Percentiles rank a stretch among this genome's conserved stretches.
phyloP scores from a whole-genome alignment of 306 rosid species.

The Hylodesmum podocarpum region DNA sequence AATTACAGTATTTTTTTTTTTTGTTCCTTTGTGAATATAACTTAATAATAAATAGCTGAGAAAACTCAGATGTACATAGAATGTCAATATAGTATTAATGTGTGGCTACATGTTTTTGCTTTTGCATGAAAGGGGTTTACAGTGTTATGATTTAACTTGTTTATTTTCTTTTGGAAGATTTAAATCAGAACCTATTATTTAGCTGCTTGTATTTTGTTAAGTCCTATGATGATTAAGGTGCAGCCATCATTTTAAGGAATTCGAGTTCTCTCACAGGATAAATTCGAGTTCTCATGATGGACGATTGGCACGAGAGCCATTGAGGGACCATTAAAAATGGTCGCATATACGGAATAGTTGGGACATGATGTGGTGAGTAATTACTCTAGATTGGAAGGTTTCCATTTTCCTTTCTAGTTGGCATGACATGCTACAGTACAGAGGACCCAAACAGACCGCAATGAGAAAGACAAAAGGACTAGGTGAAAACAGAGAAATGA shows the following conservation, averaged over 20 bases:
- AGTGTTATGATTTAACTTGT: background rate
- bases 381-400: background rate
- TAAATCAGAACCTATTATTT: background rate
- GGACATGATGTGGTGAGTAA: background rate
- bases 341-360: no score
- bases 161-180: background rate
- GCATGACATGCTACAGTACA: background rate
- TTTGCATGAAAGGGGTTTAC: background rate
- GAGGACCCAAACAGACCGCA: background rate
- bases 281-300: background rate
- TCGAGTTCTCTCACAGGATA: background rate
- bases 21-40: background rate
- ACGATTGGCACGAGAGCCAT: background rate
- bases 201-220: background rate
- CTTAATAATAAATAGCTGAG: slow-evolving; percentile 37
- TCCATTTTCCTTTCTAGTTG: background rate
- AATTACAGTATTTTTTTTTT: background rate
- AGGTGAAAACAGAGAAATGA: background rate
- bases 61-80: slow-evolving; percentile 51
- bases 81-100: slow-evolving; percentile 48
- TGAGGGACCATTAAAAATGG: background rate
- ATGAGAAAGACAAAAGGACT: background rate
- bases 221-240: background rate
- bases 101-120: background rate
- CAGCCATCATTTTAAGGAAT: background rate